phyloP scores from a whole-genome alignment of 345 rosid species.

The Citrus cavaleriei region DNA sequence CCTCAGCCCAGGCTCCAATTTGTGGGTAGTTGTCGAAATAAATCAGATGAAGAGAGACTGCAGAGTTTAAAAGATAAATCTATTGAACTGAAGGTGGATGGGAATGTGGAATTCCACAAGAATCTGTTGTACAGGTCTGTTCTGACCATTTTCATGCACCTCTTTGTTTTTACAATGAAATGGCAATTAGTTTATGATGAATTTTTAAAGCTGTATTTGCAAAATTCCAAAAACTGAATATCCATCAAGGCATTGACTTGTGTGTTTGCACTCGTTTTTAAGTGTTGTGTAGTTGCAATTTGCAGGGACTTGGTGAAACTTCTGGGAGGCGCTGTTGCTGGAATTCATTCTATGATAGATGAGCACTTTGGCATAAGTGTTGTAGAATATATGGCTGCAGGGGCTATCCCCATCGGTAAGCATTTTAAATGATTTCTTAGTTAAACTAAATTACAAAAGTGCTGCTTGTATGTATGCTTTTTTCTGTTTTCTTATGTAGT shows the following conservation, averaged over 20 bases:
- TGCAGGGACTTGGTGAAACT: constrained; percentile 74
- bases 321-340: constrained; percentile 72
- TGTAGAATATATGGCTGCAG: constrained; percentile 95
- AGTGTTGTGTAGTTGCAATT: not conserved
- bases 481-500: not conserved
- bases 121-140: constrained; percentile 73
- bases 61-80: constrained; percentile 73
- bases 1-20: constrained; percentile 83
- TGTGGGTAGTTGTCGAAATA: constrained; percentile 93
- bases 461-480: not conserved
- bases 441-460: not conserved
- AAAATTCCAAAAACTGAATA: not conserved
- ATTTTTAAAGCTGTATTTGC: not conserved
- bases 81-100: constrained; percentile 51
- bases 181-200: not conserved
- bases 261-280: not conserved
- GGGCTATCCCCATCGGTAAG: constrained; percentile 90
- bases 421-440: constrained; percentile 6
- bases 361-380: constrained; percentile 93
- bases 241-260: not conserved
- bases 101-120: constrained; percentile 68
- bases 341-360: constrained; percentile 80
- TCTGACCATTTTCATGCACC: constrained; percentile 1
- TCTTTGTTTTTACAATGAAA: constrained; percentile 1
- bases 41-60: constrained; percentile 76